These are phyloP conservation scores for Fraxinus paxiana DNA, from an alignment of 305 asterid species.

Conservation along the genomic window DNA sequence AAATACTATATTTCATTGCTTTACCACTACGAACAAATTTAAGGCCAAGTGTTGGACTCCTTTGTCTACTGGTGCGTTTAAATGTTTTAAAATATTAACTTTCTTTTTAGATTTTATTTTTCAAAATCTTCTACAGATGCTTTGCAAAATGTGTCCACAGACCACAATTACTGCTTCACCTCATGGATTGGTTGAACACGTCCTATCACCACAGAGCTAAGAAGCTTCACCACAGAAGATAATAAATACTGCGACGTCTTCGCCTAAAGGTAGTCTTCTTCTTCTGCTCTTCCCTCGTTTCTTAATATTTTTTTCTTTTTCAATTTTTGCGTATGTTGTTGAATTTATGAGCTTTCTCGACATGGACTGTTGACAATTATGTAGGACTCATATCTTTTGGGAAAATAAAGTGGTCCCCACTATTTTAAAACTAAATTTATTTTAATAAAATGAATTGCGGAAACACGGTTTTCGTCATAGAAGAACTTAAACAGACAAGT, in stretches of 20 bases:
- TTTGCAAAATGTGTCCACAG: constrained; percentile 28
- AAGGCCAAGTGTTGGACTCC: constrained; percentile 67
- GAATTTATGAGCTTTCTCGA: not conserved
- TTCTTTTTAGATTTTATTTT: not conserved
- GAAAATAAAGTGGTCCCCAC: not conserved
- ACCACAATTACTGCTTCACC: constrained; percentile 30
- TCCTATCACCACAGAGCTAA: constrained; percentile 18
- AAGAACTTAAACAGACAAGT: not conserved
- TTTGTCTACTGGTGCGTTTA: constrained; percentile 40
- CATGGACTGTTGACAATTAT: not conserved
- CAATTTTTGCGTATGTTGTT: not conserved
- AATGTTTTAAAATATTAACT: not conserved
- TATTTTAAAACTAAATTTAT: no score
- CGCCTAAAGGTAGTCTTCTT: constrained; percentile 41
- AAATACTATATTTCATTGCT: constrained; percentile 67
- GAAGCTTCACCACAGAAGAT: constrained; percentile 13
- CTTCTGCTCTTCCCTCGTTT: not conserved
- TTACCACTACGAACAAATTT: constrained; percentile 69
- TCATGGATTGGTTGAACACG: constrained; percentile 21
- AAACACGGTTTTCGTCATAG: not conserved
- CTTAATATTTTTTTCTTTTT: not conserved
- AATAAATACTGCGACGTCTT: not conserved
- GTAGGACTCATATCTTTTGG: not conserved
- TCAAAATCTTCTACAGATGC: constrained; percentile 33
- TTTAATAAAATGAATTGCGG: not conserved